These are phyloP conservation scores for Candida dubliniensis DNA, from an alignment of 1,139 yeast species.

Conservation along the genomic window DNA sequence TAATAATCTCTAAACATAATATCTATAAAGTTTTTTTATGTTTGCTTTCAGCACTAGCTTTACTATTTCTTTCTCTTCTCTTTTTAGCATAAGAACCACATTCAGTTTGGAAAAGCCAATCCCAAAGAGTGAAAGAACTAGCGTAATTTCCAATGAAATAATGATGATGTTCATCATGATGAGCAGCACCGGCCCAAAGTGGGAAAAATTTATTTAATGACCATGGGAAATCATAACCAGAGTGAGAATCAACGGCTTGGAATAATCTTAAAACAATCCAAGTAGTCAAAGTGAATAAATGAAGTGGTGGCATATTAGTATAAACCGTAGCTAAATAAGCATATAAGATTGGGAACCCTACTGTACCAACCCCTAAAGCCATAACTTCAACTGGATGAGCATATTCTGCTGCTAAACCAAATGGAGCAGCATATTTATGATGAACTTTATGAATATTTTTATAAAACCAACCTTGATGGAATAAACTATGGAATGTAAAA, in stretches of 20 bases:
- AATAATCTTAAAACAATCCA: constrained; percentile 89
- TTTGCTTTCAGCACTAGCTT: constrained; percentile 29
- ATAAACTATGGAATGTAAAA: constrained; percentile 87
- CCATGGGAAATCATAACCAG: constrained; percentile 97
- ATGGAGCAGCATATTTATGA: constrained; percentile 96
- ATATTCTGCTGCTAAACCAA: constrained; percentile 93
- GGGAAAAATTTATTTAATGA: constrained; percentile 88
- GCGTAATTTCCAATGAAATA: constrained; percentile 93
- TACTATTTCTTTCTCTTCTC: constrained; percentile 52
- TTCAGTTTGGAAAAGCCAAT: constrained; percentile 77
- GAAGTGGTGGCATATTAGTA: constrained; percentile 51
- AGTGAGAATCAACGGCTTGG: constrained; percentile 96
- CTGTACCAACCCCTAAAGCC: constrained; percentile 89
- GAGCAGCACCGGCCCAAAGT: constrained; percentile 98
- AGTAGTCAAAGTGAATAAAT: constrained; percentile 75
- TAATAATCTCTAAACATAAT: not conserved
- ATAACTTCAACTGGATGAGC: constrained; percentile 95
- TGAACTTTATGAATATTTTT: constrained; percentile 93
- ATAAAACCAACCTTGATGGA: constrained; percentile 84
- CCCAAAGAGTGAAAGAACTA: constrained; percentile 94
- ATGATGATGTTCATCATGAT: constrained; percentile 95
- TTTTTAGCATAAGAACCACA: constrained; percentile 69
- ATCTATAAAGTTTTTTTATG: constrained; percentile 14
- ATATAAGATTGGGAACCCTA: constrained; percentile 80
- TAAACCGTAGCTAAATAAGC: constrained; percentile 34